Percentiles rank a stretch among this genome's conserved stretches.
Conservation (phyloP, 352 stramenopile species). For the Elongisporangium undulatum region DNA sequence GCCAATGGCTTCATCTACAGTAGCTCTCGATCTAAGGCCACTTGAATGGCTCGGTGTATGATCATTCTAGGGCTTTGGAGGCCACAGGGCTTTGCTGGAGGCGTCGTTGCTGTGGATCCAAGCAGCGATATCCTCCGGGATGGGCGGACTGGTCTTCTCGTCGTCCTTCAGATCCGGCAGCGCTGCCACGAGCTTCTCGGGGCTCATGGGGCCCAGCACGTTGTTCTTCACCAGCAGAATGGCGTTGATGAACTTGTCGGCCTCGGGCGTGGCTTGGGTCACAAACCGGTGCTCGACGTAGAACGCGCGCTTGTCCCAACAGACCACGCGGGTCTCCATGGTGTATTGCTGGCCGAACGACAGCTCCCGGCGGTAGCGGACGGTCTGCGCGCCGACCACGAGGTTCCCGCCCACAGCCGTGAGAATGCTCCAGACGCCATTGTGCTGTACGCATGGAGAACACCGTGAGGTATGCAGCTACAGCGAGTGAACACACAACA, state of each 20-base stretch:
- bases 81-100: slow-evolving; percentile 67
- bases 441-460: slow-evolving; percentile 30
- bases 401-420: slow-evolving; percentile 57
- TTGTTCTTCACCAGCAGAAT: slow-evolving; percentile 88
- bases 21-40: too few relatives aligned
- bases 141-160: slow-evolving; percentile 27
- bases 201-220: slow-evolving; percentile 59
- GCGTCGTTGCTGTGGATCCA: slow-evolving; percentile 78
- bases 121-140: slow-evolving; percentile 43
- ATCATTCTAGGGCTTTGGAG: neutral
- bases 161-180: slow-evolving; percentile 25
- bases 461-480: slow-evolving; percentile 2
- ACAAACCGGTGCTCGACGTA: slow-evolving; percentile 87
- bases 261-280: slow-evolving; percentile 23
- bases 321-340: slow-evolving; percentile 69
- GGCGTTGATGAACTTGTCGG: slow-evolving; percentile 68
- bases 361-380: slow-evolving; percentile 81
- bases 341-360: slow-evolving; percentile 61
- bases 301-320: slow-evolving; percentile 80
- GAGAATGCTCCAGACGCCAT: slow-evolving; percentile 72
- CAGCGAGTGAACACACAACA: neutral
- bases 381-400: slow-evolving; percentile 72
- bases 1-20: too few relatives aligned
- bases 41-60: neutral
- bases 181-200: slow-evolving; percentile 58